Base-by-base conservation (phyloP, 306 rosid genomes). In the Alnus glutinosa region DNA sequence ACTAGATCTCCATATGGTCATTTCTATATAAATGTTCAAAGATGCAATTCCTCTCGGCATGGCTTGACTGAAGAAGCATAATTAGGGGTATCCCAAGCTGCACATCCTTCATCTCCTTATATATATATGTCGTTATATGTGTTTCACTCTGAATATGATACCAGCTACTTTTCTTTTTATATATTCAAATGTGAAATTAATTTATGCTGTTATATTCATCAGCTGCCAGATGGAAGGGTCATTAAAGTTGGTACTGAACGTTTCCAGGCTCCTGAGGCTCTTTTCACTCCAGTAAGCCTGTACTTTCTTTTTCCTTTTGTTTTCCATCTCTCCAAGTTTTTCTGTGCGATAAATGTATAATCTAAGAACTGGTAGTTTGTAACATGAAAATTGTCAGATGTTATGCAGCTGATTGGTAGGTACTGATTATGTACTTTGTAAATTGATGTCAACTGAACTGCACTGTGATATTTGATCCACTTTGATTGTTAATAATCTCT, bases 141-240 rank as follows among this genome's bases (percentile, higher is more conserved):
- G 78, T 71, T 51, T 76, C 76, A 54, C 74, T 9, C 30, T 61
- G 74, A 59, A 46, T 61, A 67, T 76, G 54, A 28, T 67, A 5
- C 37, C 36, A 1, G 18, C 50, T 15, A 39, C 30, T 54, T 2
- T 7, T 34, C 69, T 76, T 12, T 42, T 64, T 37, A 57, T 50
- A 49, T 57, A 19, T 51, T 63, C 50, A 28, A 28, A 73, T 19
- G 42, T 52, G 19, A 70, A 30, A 70, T 54, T 75, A 55, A 57
- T 47, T 36, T 55, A 55, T 71, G 54, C 52, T 50, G 67, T 71
- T 81, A 46, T 42, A 78, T 28, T 77, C 59, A 73, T 73, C 92
- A 96, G 99, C 96, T 96, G 84, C 99, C 99, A 83, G 99, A 96
- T 89, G 99, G 99, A 88, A 89, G 99, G 88, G 96, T 93, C 66